Conservation (phyloP, 2,329 filamentous ascomycete genomes). For the Colletotrichum abscissum region DNA sequence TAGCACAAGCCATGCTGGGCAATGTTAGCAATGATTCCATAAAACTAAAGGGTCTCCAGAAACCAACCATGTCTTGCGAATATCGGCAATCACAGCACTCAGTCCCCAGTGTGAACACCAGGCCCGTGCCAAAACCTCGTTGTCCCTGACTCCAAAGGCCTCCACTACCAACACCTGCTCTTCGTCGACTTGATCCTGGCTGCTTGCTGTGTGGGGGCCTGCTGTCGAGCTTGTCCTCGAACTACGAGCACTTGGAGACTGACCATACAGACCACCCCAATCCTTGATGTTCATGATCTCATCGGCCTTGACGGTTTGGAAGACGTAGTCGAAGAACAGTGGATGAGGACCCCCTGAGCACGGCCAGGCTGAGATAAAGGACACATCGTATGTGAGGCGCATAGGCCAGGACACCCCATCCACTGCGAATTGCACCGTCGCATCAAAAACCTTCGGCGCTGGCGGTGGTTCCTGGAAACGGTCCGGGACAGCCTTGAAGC, state of each 20-base stretch:
- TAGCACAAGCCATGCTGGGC: slow-evolving; percentile 75
- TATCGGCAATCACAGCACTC: slow-evolving; percentile 76
- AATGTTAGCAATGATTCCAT: neutral
- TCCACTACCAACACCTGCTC: slow-evolving; percentile 79
- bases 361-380: slow-evolving; percentile 74
- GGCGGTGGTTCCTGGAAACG: slow-evolving; percentile 36
- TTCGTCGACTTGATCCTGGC: slow-evolving; percentile 59
- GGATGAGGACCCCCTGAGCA: slow-evolving; percentile 74
- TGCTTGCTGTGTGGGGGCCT: slow-evolving; percentile 37
- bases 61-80: slow-evolving; percentile 74
- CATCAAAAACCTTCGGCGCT: slow-evolving; percentile 66
- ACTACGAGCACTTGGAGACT: slow-evolving; percentile 42
- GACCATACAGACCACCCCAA: slow-evolving; percentile 66
- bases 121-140: slow-evolving; percentile 80
- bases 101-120: slow-evolving; percentile 84
- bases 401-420: slow-evolving; percentile 73
- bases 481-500: slow-evolving; percentile 60
- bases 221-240: slow-evolving; percentile 47
- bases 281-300: slow-evolving; percentile 73
- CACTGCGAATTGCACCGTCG: slow-evolving; percentile 72
- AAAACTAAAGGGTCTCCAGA: neutral
- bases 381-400: slow-evolving; percentile 71
- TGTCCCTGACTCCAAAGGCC: slow-evolving; percentile 78
- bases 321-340: slow-evolving; percentile 78
- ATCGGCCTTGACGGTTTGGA: slow-evolving; percentile 69